phyloP scores from a whole-genome alignment of 768 basidiomycete genomes.

The Boletus rufocinnamomeus region DNA sequence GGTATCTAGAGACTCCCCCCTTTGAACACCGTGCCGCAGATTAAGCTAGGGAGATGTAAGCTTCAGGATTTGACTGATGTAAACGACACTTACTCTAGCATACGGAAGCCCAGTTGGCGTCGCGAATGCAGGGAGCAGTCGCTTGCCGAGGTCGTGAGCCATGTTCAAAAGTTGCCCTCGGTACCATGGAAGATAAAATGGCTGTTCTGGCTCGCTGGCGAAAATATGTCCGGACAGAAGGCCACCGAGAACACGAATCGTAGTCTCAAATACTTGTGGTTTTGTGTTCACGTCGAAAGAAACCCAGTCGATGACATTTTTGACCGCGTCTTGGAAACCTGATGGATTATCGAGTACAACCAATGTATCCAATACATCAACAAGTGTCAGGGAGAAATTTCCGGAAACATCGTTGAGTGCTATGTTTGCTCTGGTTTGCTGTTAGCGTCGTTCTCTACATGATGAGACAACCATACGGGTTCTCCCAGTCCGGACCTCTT shows the following conservation, averaged over 20 bases:
- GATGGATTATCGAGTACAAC: constrained; percentile 80
- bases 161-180: constrained; percentile 73
- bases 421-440: constrained; percentile 56
- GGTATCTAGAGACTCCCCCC: constrained; percentile 79
- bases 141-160: constrained; percentile 83
- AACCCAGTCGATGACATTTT: constrained; percentile 77
- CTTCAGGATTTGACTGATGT: not conserved
- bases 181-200: constrained; percentile 85
- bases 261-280: constrained; percentile 98
- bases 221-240: constrained; percentile 84
- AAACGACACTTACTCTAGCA: constrained; percentile 61
- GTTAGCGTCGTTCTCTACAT: constrained; percentile 15
- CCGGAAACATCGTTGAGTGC: constrained; percentile 92
- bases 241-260: constrained; percentile 91
- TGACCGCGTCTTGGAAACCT: constrained; percentile 85
- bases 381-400: constrained; percentile 84
- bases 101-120: constrained; percentile 92
- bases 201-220: constrained; percentile 63
- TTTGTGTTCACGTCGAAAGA: constrained; percentile 92
- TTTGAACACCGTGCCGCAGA: constrained; percentile 72
- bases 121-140: constrained; percentile 87
- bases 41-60: constrained; percentile 59
- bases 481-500: constrained; percentile 83
- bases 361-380: constrained; percentile 84
- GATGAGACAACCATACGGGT: constrained; percentile 58